Evolutionary conservation across 495 filamentous ascomycete genomes (phyloP), one percentile per base, ranked within the genome.

Genomic region (Beverwykella pulmonaria): DNA sequence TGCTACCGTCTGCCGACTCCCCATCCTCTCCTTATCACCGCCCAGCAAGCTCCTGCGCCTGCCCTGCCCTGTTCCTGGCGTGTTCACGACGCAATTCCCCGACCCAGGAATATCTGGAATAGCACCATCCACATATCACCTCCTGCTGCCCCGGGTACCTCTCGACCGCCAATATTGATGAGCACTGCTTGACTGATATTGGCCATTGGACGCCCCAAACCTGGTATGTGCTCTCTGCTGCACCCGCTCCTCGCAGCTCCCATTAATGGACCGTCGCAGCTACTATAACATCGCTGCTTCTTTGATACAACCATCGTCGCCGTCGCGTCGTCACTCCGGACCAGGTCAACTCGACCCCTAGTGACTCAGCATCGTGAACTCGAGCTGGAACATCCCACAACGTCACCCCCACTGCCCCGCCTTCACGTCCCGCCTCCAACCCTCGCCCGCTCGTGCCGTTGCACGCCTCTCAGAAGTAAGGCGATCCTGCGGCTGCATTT

Each of bases 281-380:
- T 27, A 12, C 52, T 52, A 6, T 15, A 14, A 10, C 17, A 7
- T 36, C 44, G 44, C 46, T 22, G 58, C 26, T 55, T 26, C 3
- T 26, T 20, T 14, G n/a, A 15, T 55, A 22, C 25, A 53, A 47
- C 44, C n/a, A 61, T 1, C 23, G 19, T n/a, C 26, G 44, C 44
- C 44, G 44, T 47, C 49, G 7, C 4, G 9, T 22, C 15, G 44
- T 47, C 49, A 15, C 20, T 22, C 10, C 2, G 22, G 49, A 46
- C 55, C 5, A 46, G 9, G 32, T 58, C 34, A 67, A 41, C 63
- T 25, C 48, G 48, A 25, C 30, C 29, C 1, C 34, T 19, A 12
- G 47, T 60, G 46, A 67, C 63, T 67, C 39, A 67, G 44, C 47
- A 67, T 60, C 63, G 55, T 67, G 63, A 57, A 66, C 9, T 30